Conservation (phyloP, 148 eudicot species). For the Cornus florida region DNA sequence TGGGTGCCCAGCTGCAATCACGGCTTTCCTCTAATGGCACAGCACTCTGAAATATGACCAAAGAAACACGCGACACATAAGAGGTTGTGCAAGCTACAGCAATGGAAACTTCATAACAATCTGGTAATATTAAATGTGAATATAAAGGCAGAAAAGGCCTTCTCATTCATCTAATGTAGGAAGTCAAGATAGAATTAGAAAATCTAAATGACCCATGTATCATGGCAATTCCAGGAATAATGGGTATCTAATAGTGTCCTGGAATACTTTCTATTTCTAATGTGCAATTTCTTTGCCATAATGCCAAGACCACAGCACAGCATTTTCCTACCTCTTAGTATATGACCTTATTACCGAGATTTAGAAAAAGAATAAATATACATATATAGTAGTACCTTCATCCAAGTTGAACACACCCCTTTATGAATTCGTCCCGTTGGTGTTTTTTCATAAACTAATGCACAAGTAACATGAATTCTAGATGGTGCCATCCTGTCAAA, state of each 20-base stretch:
- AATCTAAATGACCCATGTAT: background rate
- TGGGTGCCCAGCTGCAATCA: slow-evolving; percentile 81
- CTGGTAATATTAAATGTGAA: background rate
- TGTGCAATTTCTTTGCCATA: background rate
- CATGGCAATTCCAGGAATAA: background rate
- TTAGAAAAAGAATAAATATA: background rate
- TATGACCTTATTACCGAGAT: too few relatives aligned
- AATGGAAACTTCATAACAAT: background rate
- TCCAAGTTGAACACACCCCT: slow-evolving; percentile 99
- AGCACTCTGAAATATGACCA: slow-evolving; percentile 64
- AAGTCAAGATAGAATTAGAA: background rate
- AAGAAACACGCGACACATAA: background rate
- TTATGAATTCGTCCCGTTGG: slow-evolving; percentile 89
- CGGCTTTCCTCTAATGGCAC: slow-evolving; percentile 55
- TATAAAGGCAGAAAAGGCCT: too few relatives aligned
- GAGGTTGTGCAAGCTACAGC: background rate
- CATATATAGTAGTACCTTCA: slow-evolving; percentile 59
- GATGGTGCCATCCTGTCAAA: slow-evolving; percentile 72
- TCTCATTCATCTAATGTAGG: too few relatives aligned
- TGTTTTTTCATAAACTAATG: slow-evolving; percentile 78
- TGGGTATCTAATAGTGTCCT: background rate
- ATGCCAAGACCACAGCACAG: background rate
- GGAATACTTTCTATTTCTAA: background rate
- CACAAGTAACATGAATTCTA: slow-evolving; percentile 93
- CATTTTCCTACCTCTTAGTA: background rate